These are phyloP conservation scores for Septoria linicola DNA, from an alignment of 2,329 filamentous ascomycete species.

Conservation along the genomic window DNA sequence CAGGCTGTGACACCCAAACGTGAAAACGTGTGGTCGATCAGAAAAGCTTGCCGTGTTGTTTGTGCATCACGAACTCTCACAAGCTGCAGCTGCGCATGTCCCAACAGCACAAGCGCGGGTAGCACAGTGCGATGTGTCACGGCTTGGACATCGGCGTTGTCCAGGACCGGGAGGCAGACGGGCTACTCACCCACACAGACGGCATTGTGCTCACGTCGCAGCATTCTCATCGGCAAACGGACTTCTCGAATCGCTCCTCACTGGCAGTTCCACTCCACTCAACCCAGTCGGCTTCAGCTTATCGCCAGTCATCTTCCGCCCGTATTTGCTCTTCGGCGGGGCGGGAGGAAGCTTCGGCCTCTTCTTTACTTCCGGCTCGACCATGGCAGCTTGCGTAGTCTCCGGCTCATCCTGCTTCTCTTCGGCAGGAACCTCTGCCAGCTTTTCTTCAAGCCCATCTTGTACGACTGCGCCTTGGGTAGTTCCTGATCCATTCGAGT, in stretches of 20 bases:
- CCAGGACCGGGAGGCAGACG: background rate
- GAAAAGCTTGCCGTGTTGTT: no score
- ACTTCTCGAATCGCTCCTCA: slow-evolving; percentile 24
- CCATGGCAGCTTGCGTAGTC: slow-evolving; percentile 8
- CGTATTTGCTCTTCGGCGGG: slow-evolving; percentile 14
- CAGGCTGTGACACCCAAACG: no score
- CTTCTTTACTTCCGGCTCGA: slow-evolving; percentile 15
- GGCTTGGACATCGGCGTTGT: no score
- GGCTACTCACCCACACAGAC: no score
- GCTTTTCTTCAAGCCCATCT: slow-evolving; percentile 8
- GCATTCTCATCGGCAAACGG: slow-evolving; percentile 29
- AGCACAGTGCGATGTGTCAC: no score
- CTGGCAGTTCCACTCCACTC: slow-evolving; percentile 13
- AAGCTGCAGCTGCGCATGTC: no score
- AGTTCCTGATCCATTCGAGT: background rate
- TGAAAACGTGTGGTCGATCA: no score
- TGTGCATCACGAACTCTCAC: no score
- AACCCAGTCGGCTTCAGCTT: slow-evolving; percentile 1
- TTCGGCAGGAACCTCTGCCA: slow-evolving; percentile 1
- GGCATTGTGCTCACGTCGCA: slow-evolving; percentile 20
- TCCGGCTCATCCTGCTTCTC: background rate
- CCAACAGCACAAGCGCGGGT: no score
- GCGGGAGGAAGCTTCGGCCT: slow-evolving; percentile 14
- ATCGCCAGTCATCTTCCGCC: slow-evolving; percentile 9
- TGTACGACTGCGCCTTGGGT: slow-evolving; percentile 13